Percentiles rank a stretch among this genome's conserved stretches.
Evolutionary conservation across 208 protist species (phyloP).

Genomic region (Vickermania ingenoplastis): DNA sequence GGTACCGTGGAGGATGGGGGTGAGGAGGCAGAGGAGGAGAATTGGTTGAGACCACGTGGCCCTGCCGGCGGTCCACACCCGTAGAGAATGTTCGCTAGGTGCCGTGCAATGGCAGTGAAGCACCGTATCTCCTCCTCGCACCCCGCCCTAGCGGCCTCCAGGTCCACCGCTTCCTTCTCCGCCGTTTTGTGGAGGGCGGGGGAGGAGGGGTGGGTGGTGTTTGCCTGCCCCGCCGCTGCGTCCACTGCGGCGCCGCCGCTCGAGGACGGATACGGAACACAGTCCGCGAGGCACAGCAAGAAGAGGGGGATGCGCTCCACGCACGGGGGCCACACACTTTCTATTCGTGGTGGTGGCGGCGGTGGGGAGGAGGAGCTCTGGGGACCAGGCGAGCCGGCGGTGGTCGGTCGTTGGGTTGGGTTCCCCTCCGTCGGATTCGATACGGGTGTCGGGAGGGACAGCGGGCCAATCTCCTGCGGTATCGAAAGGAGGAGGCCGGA

Average conservation of each 20-base stretch:
- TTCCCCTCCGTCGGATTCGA: no score
- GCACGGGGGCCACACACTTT: neutral
- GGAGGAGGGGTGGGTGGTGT: neutral
- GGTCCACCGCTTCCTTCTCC: slow-evolving; percentile 17
- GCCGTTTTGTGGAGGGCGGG: slow-evolving; percentile 3
- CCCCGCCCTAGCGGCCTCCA: slow-evolving; percentile 2
- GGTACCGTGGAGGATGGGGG: neutral
- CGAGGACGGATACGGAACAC: slow-evolving; percentile 49
- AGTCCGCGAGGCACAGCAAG: slow-evolving; percentile 5
- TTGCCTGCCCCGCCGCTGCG: slow-evolving; percentile 6
- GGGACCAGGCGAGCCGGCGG: no score
- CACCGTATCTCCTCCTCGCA: slow-evolving; percentile 48
- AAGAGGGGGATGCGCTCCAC: neutral
- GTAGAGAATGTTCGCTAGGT: slow-evolving; percentile 67
- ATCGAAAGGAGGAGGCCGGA: neutral
- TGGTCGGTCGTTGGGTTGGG: no score
- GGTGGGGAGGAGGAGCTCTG: no score
- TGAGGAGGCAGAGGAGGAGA: neutral
- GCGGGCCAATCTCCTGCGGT: neutral
- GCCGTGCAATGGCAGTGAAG: slow-evolving; percentile 54
- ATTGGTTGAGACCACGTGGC: neutral
- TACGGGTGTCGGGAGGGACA: no score
- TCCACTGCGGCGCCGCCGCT: slow-evolving; percentile 52
- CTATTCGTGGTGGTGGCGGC: no score
- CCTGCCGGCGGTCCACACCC: slow-evolving; percentile 10